These are phyloP conservation scores for Rhizoctonia solani DNA, from an alignment of 1,284 basidiomycete genomes.

Conservation along the genomic window DNA sequence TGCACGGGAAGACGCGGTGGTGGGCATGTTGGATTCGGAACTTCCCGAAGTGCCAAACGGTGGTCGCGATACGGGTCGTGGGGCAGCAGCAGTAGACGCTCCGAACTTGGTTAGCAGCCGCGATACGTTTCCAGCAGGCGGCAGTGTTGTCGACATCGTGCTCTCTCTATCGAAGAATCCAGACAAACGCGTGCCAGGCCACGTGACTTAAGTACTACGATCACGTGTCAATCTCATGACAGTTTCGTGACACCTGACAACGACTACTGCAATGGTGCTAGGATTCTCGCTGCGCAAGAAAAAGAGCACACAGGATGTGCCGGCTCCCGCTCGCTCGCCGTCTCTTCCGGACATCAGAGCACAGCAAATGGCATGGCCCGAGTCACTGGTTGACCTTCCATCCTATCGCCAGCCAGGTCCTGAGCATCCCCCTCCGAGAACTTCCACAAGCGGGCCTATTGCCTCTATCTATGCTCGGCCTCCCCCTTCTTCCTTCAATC, in stretches of 20 bases:
- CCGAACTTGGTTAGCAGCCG: conserved; percentile 31
- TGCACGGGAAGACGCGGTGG: background rate
- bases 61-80: background rate
- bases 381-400: conserved; percentile 64
- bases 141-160: conserved; percentile 5
- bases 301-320: conserved; percentile 50
- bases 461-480: conserved; percentile 26
- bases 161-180: background rate
- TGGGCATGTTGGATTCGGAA: conserved; percentile 11
- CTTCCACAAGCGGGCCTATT: conserved; percentile 35
- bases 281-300: conserved; percentile 67
- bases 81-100: background rate
- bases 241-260: background rate
- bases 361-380: conserved; percentile 77
- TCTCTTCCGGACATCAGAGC: conserved; percentile 73
- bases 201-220: background rate
- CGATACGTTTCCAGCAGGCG: conserved; percentile 19
- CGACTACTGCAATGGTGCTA: conserved; percentile 55
- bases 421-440: background rate
- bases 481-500: conserved; percentile 47
- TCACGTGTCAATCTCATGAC: no score
- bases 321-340: conserved; percentile 58
- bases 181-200: background rate
- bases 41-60: background rate
- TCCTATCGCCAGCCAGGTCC: conserved; percentile 37